Base-by-base conservation (phyloP, 164 flowering plant species). In the Chloranthus sessilifolius region DNA sequence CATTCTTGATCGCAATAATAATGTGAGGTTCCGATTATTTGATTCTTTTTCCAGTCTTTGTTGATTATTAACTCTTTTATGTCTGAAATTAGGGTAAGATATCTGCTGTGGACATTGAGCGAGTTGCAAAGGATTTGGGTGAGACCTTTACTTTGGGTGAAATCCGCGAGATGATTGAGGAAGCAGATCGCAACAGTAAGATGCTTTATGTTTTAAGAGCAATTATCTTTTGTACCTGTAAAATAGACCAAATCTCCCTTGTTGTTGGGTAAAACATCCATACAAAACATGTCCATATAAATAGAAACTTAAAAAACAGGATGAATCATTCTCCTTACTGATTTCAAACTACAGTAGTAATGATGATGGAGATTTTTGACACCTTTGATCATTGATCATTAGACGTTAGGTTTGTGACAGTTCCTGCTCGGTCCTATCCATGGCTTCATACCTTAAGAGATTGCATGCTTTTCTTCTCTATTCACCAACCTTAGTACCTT, bases 1-100 rank as follows among this genome's bases (percentile, higher is more conserved):
- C 4, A 73, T 87, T 19, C 77, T 94, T 62, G 99, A 89, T 67
- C 86, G 67, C 43, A 97, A 94, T 62, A 76, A 81, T 8, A 83
- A 87, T 80, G 99, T 92, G 43, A 62, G 20, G 24, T 48, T 23
- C 33, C 3, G 30, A 21, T 4, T 24, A n/a, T 38, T 30, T 27
- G 4, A 3, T 43, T 9, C 3, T 54, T 35, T 40, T 38, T 9
- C 19, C 8, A 7, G 39, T 29, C 47, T 6, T 23, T 41, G 10
- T 42, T 55, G 49, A 24, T 38, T 22, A n/a, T 50, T 53, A 45
- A 48, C 54, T 40, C n/a, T 38, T 42, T 50, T 56, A 2, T 6
- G 12, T 59, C 43, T 56, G 30, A n/a, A 39, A 60, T 28, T 49
- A 94, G 99, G 96, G 92, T 31, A 94, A 81, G 71, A 89, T 94